phyloP scores from a whole-genome alignment of 78 protist species.

The Cavenderia fasciculata region DNA sequence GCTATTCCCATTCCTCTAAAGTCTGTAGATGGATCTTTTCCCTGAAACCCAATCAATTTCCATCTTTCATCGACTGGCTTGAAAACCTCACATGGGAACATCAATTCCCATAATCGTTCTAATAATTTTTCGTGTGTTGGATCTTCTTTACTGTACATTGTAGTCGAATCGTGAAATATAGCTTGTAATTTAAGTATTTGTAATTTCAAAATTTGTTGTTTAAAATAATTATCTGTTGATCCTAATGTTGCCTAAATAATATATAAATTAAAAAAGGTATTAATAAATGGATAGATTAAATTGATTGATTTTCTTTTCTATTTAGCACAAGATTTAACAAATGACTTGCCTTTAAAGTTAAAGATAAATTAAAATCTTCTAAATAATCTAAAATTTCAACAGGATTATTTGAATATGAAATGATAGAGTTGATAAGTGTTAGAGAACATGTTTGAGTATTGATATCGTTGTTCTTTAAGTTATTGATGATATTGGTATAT shows the following conservation, averaged over 20 bases:
- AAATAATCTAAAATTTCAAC: slow-evolving; percentile 19
- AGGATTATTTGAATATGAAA: slow-evolving; percentile 14
- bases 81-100: slow-evolving; percentile 22
- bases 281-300: background rate
- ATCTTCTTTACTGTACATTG: slow-evolving; percentile 58
- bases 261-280: background rate
- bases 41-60: slow-evolving; percentile 73
- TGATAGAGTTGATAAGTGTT: slow-evolving; percentile 25
- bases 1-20: slow-evolving; percentile 79
- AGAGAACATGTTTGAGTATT: slow-evolving; percentile 65
- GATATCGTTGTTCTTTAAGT: slow-evolving; percentile 40
- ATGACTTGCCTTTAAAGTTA: background rate
- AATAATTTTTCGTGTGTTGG: slow-evolving; percentile 38
- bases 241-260: slow-evolving; percentile 24
- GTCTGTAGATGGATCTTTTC: slow-evolving; percentile 75
- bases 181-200: slow-evolving; percentile 55
- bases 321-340: background rate
- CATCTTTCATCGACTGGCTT: slow-evolving; percentile 47
- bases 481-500: slow-evolving; percentile 33
- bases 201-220: slow-evolving; percentile 51
- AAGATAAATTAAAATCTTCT: slow-evolving; percentile 11
- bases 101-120: slow-evolving; percentile 29
- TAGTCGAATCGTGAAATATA: slow-evolving; percentile 31
- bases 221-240: slow-evolving; percentile 31
- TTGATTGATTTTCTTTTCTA: background rate